phyloP scores from a whole-genome alignment of 805 yeast genomes.

The Candida pseudofarinosa region DNA sequence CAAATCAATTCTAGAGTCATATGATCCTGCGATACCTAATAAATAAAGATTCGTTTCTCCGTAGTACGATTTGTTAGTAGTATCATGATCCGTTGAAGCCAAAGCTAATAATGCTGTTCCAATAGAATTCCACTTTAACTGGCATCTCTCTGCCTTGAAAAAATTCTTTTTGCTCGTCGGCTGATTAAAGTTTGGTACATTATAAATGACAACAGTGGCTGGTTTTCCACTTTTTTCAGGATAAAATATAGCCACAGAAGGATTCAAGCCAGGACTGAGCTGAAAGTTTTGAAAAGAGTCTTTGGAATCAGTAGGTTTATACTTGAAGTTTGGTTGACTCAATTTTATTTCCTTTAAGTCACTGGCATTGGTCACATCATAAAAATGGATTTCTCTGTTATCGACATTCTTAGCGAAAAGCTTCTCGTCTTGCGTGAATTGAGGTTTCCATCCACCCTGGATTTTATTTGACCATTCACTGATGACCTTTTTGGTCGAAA shows the following conservation, averaged over 20 bases:
- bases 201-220: constrained; percentile 80
- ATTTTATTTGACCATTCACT: constrained; percentile 70
- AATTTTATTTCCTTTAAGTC: constrained; percentile 26
- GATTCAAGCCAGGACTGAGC: constrained; percentile 83
- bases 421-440: constrained; percentile 78
- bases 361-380: constrained; percentile 38
- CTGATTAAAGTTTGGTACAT: constrained; percentile 67
- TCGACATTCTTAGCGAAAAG: constrained; percentile 57
- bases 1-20: constrained; percentile 81
- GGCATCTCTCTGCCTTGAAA: constrained; percentile 93
- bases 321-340: constrained; percentile 54
- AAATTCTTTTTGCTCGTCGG: constrained; percentile 84
- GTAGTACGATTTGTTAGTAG: constrained; percentile 89
- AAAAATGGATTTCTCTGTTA: constrained; percentile 65
- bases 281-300: constrained; percentile 53
- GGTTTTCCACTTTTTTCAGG: constrained; percentile 89
- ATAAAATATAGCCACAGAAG: constrained; percentile 84
- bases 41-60: constrained; percentile 93
- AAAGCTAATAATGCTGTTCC: constrained; percentile 93
- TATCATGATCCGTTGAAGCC: constrained; percentile 94
- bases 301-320: constrained; percentile 48
- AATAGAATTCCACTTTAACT: constrained; percentile 85
- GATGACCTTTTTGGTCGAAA: constrained; percentile 44
- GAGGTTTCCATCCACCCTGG: constrained; percentile 92
- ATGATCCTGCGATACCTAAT: constrained; percentile 87